phyloP scores from a whole-genome alignment of 768 basidiomycete genomes.

The Pleurotus cornucopiae region DNA sequence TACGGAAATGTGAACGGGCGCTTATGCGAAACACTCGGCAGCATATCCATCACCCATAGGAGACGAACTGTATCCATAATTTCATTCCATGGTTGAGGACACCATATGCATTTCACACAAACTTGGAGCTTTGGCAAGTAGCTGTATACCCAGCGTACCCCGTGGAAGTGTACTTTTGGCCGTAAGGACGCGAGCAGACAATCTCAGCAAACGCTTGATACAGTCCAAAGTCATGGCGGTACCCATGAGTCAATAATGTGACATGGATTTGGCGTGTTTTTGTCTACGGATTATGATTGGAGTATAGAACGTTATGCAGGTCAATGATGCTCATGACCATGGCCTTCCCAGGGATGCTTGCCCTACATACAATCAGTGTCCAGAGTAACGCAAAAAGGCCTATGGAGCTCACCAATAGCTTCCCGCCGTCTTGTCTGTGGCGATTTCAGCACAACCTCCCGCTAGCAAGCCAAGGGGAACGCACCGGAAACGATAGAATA shows the following conservation, averaged over 20 bases:
- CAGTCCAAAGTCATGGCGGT: too few species aligned
- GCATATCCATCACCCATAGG: too few species aligned
- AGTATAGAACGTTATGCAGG: slow-evolving; percentile 8
- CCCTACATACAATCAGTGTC: slow-evolving; percentile 32
- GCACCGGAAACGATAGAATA: slow-evolving; percentile 92
- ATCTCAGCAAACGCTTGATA: too few species aligned
- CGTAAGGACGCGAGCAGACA: too few species aligned
- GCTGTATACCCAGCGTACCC: too few species aligned
- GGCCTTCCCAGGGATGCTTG: slow-evolving; percentile 42
- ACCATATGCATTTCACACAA: too few species aligned
- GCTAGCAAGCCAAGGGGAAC: slow-evolving; percentile 20
- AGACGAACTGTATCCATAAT: too few species aligned
- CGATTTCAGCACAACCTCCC: slow-evolving; percentile 3
- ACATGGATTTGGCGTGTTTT: not conserved
- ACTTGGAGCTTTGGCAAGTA: too few species aligned
- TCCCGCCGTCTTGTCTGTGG: slow-evolving; percentile 70
- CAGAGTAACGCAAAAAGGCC: not conserved
- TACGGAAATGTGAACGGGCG: not conserved
- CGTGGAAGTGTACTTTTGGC: too few species aligned
- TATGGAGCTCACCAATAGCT: slow-evolving; percentile 43
- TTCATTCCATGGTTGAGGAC: too few species aligned
- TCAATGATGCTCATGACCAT: slow-evolving; percentile 38
- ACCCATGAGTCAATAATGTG: too few species aligned
- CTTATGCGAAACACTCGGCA: not conserved
- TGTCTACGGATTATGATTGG: not conserved